Percentiles rank a stretch among this genome's conserved stretches.
Conservation (phyloP, 345 rosid genomes). For the Mallotus nudiflorus region DNA sequence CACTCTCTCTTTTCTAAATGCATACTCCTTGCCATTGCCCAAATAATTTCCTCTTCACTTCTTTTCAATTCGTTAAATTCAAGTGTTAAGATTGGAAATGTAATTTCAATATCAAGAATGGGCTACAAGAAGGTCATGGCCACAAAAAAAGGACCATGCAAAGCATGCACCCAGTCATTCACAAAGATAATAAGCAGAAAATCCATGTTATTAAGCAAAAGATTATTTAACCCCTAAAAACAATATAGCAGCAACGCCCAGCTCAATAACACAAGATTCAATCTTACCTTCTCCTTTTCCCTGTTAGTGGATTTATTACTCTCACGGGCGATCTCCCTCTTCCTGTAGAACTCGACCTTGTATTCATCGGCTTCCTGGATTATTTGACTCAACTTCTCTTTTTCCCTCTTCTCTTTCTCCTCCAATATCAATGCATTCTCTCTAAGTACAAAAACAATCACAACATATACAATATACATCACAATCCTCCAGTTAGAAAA, state of each 20-base stretch:
- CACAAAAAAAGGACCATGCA: too few species aligned
- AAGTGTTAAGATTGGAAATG: too few species aligned
- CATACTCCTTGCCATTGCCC: too few species aligned
- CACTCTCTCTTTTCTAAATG: too few species aligned
- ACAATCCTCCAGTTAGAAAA: not conserved
- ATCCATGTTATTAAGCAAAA: not conserved
- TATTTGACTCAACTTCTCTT: constrained; percentile 53
- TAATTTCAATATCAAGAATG: too few species aligned
- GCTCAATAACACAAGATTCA: not conserved
- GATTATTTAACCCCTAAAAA: not conserved
- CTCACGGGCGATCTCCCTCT: constrained; percentile 54
- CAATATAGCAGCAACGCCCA: not conserved
- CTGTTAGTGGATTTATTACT: constrained; percentile 60
- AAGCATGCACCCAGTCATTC: too few species aligned
- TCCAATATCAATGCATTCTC: constrained; percentile 62
- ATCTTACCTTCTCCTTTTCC: constrained; percentile 73
- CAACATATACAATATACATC: constrained; percentile 1
- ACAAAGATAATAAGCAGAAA: not conserved
- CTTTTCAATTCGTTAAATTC: too few species aligned
- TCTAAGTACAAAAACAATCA: constrained; percentile 29
- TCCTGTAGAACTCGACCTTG: constrained; percentile 60
- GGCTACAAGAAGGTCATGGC: too few species aligned
- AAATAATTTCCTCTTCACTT: too few species aligned
- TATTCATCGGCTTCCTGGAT: constrained; percentile 63
- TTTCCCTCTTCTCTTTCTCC: constrained; percentile 83